Percentiles rank a stretch among this genome's conserved stretches.
phyloP scores from a whole-genome alignment of 2,329 filamentous ascomycete species.

The Nannizzia gypsea region DNA sequence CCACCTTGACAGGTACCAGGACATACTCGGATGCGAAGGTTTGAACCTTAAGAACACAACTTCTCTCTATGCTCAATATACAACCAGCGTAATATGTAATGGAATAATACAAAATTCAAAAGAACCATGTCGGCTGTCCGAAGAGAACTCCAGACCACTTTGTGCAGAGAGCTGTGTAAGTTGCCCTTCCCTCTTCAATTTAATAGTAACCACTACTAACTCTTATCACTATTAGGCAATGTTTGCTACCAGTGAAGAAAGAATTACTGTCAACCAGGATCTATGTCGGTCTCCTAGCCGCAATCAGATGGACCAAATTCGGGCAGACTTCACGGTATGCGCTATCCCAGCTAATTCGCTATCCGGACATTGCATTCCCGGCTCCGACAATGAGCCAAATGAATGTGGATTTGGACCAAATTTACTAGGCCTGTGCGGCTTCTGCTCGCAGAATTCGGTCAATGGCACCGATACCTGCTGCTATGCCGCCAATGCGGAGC shows the following conservation, averaged over 20 bases:
- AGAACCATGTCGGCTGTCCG: slow-evolving; percentile 52
- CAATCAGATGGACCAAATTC: slow-evolving; percentile 63
- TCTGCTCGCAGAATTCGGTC: slow-evolving; percentile 68
- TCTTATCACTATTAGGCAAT: slow-evolving; percentile 47
- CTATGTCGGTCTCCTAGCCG: slow-evolving; percentile 57
- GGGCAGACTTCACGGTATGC: slow-evolving; percentile 86
- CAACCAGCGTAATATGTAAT: slow-evolving; percentile 85
- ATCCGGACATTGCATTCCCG: slow-evolving; percentile 61
- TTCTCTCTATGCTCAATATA: slow-evolving; percentile 83
- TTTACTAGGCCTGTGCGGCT: slow-evolving; percentile 66
- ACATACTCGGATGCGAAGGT: slow-evolving; percentile 65
- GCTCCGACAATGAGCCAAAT: slow-evolving; percentile 64
- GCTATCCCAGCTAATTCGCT: slow-evolving; percentile 70
- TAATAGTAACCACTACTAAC: slow-evolving; percentile 12
- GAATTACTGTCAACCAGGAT: slow-evolving; percentile 60
- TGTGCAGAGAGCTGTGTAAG: slow-evolving; percentile 79
- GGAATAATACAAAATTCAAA: slow-evolving; percentile 84
- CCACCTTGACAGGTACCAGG: slow-evolving; percentile 55
- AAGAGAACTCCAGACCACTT: slow-evolving; percentile 56
- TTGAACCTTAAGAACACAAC: slow-evolving; percentile 68
- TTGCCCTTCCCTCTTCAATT: slow-evolving; percentile 23
- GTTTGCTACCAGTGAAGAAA: slow-evolving; percentile 78
- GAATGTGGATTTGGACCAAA: slow-evolving; percentile 78
- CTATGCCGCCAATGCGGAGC: slow-evolving; percentile 63
- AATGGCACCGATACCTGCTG: slow-evolving; percentile 96